Base-by-base conservation (phyloP, 1,284 basidiomycete genomes). In the Ustilago xerochloae region DNA sequence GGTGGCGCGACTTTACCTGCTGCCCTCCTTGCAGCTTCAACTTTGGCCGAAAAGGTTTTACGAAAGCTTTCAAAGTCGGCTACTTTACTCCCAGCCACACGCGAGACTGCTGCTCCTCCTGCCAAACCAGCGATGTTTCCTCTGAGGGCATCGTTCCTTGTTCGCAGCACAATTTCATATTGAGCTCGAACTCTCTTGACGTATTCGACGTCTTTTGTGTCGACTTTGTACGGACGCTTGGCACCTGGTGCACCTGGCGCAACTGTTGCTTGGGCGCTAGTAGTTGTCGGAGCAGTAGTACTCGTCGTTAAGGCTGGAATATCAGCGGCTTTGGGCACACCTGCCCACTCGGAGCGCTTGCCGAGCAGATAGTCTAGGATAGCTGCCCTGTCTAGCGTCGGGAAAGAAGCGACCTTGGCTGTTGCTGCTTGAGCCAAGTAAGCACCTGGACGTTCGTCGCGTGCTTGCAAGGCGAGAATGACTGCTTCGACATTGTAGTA, bases 281-380 rank as follows among this genome's bases (percentile, higher is more conserved):
- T 18, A 5, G 61, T 24, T 20, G 57, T 20, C 13, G 41, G 18
- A 5, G 61, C 32, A 13, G 71, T 47, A 4, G 45, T 28, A 6
- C 43, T 49, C n/a, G 45, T 33, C 2, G 56, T 54, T 50, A 59
- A 51, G 9, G 55, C 33, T 7, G 64, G 36, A n/a, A 64, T 33
- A n/a, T 54, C 63, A 26, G 28, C 16, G 0, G 38, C 20, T 20
- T 61, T 45, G 1, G 81, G 55, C 4, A 79, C 77, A 26, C 80
- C 79, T 12, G 77, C 67, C 78, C 82, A 83, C 13, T 70, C 57
- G 7, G 48, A 47, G 15, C 77, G 70, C 60, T 72, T 75, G 18
- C 82, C 81, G 2, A 78, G 60, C 49, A 84, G 63, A 28, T 73
- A 82, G 35, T 79, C 80, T 15, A 84, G 71, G 26, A 84, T 69